phyloP scores from a whole-genome alignment of 768 basidiomycete species.

The Suillus lakei region DNA sequence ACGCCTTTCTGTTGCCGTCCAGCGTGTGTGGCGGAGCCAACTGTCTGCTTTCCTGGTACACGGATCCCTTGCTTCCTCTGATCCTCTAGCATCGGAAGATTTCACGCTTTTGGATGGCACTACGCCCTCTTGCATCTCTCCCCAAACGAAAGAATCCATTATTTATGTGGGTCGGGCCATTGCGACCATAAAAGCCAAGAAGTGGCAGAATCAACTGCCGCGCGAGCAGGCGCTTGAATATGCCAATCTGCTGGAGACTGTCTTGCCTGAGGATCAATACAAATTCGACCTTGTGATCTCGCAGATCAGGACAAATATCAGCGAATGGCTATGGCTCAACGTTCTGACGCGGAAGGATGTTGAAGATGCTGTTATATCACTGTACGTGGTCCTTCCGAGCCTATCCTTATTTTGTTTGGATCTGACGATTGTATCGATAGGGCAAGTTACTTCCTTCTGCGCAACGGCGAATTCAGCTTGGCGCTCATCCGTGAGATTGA shows the following conservation, averaged over 20 bases:
- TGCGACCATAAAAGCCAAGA: conserved; percentile 79
- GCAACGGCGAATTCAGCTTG: conserved; percentile 87
- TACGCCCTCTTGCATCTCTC: conserved; percentile 77
- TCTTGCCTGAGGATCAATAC: conserved; percentile 77
- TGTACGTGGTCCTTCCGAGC: conserved; percentile 54
- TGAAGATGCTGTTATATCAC: conserved; percentile 80
- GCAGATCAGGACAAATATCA: conserved; percentile 78
- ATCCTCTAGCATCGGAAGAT: conserved; percentile 68
- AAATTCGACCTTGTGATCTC: conserved; percentile 76
- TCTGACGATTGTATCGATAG: conserved; percentile 44
- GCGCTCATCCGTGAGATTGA: conserved; percentile 88
- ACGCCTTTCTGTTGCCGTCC: conserved; percentile 74
- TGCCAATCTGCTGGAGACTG: conserved; percentile 63
- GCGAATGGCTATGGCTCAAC: conserved; percentile 95
- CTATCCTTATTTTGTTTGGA: neutral
- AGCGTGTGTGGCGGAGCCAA: conserved; percentile 83
- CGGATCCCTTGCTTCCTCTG: conserved; percentile 62
- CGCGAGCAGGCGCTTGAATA: conserved; percentile 67
- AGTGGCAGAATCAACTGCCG: conserved; percentile 81
- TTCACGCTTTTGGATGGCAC: conserved; percentile 66
- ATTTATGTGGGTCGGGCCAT: conserved; percentile 87
- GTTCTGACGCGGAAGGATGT: conserved; percentile 85
- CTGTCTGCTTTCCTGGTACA: conserved; percentile 84
- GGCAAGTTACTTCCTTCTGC: conserved; percentile 85
- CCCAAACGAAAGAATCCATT: conserved; percentile 79